phyloP scores from a whole-genome alignment of 2,329 filamentous ascomycete genomes.

The Beauveria scarabaeidicola region DNA sequence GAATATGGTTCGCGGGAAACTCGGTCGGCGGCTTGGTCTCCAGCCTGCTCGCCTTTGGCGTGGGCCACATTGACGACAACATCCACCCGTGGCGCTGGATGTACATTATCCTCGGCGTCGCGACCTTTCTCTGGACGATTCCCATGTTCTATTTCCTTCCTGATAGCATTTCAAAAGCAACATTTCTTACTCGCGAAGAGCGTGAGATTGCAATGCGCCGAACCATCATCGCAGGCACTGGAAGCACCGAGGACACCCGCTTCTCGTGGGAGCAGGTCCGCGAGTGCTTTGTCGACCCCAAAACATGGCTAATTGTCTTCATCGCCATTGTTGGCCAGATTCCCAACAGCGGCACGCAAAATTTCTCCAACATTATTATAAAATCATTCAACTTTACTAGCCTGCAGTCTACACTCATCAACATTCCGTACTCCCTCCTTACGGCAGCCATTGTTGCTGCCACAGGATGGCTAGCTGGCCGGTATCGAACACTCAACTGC shows the following conservation, averaged over 20 bases:
- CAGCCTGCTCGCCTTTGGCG: conserved; percentile 44
- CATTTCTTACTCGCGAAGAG: conserved; percentile 48
- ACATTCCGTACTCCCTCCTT: conserved; percentile 50
- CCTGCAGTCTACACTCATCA: conserved; percentile 46
- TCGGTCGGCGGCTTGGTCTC: conserved; percentile 39
- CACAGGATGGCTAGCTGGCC: conserved; percentile 42
- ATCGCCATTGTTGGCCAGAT: conserved; percentile 48
- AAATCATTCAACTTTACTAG: conserved; percentile 47
- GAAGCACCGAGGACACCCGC: conserved; percentile 36
- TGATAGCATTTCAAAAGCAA: conserved; percentile 44
- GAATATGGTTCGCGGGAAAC: conserved; percentile 48
- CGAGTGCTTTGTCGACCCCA: conserved; percentile 49
- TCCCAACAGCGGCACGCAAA: conserved; percentile 53
- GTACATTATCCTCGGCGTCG: conserved; percentile 45
- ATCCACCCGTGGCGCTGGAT: conserved; percentile 48
- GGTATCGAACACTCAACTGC: conserved; percentile 42
- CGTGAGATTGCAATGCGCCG: conserved; percentile 38
- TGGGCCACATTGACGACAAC: conserved; percentile 42
- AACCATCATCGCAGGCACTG: conserved; percentile 42
- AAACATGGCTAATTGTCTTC: conserved; percentile 50
- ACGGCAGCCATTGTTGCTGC: conserved; percentile 38
- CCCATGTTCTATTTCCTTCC: conserved; percentile 41
- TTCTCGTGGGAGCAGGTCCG: conserved; percentile 43
- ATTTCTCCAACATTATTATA: conserved; percentile 50
- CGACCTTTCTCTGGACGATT: conserved; percentile 43